phyloP scores from a whole-genome alignment of 306 rosid genomes.

The Dicorynia guianensis region DNA sequence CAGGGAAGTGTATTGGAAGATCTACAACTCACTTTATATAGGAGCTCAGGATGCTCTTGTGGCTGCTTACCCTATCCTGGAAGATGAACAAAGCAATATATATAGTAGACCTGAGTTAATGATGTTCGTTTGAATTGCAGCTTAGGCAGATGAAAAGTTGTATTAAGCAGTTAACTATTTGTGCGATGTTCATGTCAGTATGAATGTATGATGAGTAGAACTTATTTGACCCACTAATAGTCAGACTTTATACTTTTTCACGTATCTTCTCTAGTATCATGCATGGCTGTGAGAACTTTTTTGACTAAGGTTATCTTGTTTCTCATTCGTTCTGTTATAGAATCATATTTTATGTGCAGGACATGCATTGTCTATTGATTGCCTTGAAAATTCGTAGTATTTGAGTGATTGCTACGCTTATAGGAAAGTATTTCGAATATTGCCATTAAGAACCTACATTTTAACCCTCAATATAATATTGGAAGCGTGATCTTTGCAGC shows the following conservation, averaged over 20 bases:
- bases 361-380: too few relatives aligned
- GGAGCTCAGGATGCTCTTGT: slow-evolving; percentile 86
- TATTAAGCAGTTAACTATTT: not conserved
- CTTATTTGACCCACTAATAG: not conserved
- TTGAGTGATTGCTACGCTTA: too few relatives aligned
- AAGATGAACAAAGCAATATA: slow-evolving; percentile 68
- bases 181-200: not conserved
- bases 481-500: too few relatives aligned
- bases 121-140: slow-evolving; percentile 56
- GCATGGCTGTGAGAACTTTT: not conserved
- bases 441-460: too few relatives aligned
- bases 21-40: slow-evolving; percentile 71
- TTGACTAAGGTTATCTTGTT: not conserved
- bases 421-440: too few relatives aligned
- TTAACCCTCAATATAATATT: too few relatives aligned
- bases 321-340: not conserved
- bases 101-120: slow-evolving; percentile 68
- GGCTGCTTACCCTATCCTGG: slow-evolving; percentile 69
- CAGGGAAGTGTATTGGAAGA: slow-evolving; percentile 86
- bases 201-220: not conserved
- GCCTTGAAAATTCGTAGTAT: too few relatives aligned
- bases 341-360: too few relatives aligned
- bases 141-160: not conserved
- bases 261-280: not conserved
- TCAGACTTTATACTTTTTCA: not conserved